Percentiles rank a stretch among this genome's conserved stretches.
These are phyloP conservation scores for Encephalitozoon intestinalis DNA, from an alignment of 371 early-diverging fungal genomes.

Conservation along the genomic window DNA sequence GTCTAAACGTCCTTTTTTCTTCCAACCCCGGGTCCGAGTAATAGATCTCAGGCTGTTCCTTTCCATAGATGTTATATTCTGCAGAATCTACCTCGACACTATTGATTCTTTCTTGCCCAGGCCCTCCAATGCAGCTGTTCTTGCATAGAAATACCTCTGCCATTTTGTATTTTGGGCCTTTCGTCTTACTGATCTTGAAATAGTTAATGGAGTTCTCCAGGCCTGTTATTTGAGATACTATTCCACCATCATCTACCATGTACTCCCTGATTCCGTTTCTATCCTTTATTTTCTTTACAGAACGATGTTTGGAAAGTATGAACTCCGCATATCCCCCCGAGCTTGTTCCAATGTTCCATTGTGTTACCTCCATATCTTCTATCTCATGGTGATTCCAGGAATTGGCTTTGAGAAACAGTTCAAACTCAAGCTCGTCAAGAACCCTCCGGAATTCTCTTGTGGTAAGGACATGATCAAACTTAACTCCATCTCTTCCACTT, in stretches of 20 bases:
- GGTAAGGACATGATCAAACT: conserved; percentile 37
- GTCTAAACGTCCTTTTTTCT: conserved; percentile 9
- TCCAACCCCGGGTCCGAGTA: neutral
- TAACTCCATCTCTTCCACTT: conserved; percentile 20
- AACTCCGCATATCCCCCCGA: neutral
- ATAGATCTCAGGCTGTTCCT: neutral
- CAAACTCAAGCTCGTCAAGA: neutral
- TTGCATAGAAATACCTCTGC: conserved; percentile 45
- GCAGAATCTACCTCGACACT: neutral
- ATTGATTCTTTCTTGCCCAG: conserved; percentile 33
- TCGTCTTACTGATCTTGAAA: conserved; percentile 13
- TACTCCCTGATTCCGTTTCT: neutral
- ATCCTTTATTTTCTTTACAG: neutral
- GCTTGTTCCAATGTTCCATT: conserved; percentile 8
- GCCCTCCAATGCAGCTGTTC: conserved; percentile 47
- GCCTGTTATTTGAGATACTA: conserved; percentile 18
- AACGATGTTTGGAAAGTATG: neutral
- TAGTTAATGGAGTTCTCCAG: conserved; percentile 31
- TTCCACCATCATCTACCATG: neutral
- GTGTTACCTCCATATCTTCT: neutral
- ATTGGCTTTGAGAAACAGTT: neutral
- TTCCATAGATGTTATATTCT: neutral
- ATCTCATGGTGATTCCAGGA: neutral
- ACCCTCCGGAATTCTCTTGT: conserved; percentile 38
- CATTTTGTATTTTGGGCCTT: conserved; percentile 15